Percentiles rank a stretch among this genome's conserved stretches.
phyloP scores from a whole-genome alignment of 441 rosid genomes.

The Corymbia calophylla region DNA sequence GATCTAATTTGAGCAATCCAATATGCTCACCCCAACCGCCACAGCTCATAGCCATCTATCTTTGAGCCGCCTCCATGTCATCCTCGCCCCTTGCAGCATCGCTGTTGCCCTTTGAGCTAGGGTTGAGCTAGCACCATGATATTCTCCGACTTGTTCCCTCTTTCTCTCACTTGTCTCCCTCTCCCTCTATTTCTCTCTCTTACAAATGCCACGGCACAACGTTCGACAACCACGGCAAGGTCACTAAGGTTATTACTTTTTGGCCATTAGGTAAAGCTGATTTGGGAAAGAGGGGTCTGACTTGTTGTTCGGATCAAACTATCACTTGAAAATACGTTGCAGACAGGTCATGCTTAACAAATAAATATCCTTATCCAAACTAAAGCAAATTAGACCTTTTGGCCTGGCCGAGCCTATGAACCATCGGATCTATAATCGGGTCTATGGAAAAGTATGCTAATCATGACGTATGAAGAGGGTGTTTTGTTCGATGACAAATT shows the following conservation, averaged over 20 bases:
- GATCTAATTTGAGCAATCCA: no score
- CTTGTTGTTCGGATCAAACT: background rate
- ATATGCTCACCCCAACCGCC: no score
- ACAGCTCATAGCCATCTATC: background rate
- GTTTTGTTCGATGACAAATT: background rate
- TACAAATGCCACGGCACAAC: fast-evolving
- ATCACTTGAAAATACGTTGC: background rate
- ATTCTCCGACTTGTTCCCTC: background rate
- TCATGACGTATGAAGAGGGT: background rate
- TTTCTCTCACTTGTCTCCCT: background rate
- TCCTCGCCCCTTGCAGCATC: background rate
- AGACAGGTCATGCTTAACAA: background rate
- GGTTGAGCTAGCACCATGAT: fast-evolving
- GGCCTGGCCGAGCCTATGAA: background rate
- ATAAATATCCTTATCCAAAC: background rate
- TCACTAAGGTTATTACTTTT: background rate
- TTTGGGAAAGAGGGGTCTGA: no score
- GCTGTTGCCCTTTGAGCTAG: background rate
- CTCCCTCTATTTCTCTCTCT: background rate
- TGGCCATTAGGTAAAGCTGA: background rate
- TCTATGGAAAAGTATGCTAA: background rate
- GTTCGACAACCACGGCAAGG: background rate
- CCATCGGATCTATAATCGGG: background rate
- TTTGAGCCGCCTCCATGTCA: background rate
- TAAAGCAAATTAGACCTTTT: background rate